A percentile compares a stretch with the other conserved stretches of the same genome.
Evolutionary conservation across 345 rosid genomes (phyloP).

Genomic region (Moricandia arvensis): DNA sequence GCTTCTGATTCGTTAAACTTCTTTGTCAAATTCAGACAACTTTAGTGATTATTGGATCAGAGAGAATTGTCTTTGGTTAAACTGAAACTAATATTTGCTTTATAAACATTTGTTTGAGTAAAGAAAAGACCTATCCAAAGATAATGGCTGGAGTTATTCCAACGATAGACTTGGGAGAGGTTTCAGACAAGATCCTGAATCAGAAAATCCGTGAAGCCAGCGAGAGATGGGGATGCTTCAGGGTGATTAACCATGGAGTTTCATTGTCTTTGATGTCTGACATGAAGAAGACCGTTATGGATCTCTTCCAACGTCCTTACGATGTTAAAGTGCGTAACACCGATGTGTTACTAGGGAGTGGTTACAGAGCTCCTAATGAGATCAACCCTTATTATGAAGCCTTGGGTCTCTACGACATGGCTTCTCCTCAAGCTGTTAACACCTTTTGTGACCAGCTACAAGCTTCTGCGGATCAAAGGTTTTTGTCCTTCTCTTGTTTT

Average conservation of each 20-base stretch:
- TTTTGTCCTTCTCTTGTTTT: not conserved
- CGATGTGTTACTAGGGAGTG: conserved; percentile 68
- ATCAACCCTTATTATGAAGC: conserved; percentile 83
- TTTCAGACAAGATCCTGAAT: conserved; percentile 39
- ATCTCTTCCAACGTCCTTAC: conserved; percentile 62
- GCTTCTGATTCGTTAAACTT: conserved; percentile 1
- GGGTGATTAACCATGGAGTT: conserved; percentile 64
- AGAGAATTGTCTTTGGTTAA: not conserved
- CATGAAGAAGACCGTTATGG: conserved; percentile 63
- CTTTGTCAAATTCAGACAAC: conserved; percentile 8
- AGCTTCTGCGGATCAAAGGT: conserved; percentile 73
- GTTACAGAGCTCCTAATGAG: conserved; percentile 54
- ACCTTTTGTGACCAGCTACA: conserved; percentile 66
- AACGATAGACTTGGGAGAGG: conserved; percentile 49
- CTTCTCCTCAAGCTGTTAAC: conserved; percentile 56
- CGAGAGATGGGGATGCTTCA: conserved; percentile 81
- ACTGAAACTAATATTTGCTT: not conserved
- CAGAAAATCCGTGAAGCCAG: conserved; percentile 55
- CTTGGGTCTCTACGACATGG: conserved; percentile 70
- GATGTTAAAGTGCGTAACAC: conserved; percentile 60
- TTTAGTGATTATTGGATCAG: not conserved
- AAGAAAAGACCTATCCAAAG: not conserved
- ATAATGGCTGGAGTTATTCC: conserved; percentile 39
- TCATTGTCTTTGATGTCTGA: conserved; percentile 49
- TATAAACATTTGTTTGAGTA: conserved; percentile 8